These are phyloP conservation scores for Corylus heterophylla DNA, from an alignment of 306 rosid species.

Conservation along the genomic window DNA sequence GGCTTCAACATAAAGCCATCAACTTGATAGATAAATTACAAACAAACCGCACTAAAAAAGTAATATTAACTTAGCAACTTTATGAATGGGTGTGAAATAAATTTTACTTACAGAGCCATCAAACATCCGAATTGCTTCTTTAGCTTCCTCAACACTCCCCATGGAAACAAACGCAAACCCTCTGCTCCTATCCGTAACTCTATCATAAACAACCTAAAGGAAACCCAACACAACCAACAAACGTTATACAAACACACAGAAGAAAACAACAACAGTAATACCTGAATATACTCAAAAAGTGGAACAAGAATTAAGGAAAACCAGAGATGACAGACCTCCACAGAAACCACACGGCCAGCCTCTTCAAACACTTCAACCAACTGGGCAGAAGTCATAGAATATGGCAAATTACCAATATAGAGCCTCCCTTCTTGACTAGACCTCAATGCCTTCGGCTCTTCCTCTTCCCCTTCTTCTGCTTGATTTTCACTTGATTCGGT, in stretches of 20 bases:
- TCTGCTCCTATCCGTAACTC: conserved; percentile 85
- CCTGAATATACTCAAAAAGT: not conserved
- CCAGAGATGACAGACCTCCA: conserved; percentile 56
- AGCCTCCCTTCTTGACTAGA: conserved; percentile 70
- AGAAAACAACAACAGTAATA: conserved; percentile 7
- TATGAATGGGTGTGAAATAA: not conserved
- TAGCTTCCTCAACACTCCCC: conserved; percentile 73
- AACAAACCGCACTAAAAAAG: not conserved
- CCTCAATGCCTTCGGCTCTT: conserved; percentile 33
- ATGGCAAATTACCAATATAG: conserved; percentile 86
- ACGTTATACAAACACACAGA: not conserved
- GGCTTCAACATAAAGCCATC: not conserved
- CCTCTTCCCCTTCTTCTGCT: conserved; percentile 19
- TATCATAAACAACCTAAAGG: conserved; percentile 73
- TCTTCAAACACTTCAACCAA: conserved; percentile 69
- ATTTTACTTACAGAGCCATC: conserved; percentile 76
- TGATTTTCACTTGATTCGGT: conserved; percentile 28
- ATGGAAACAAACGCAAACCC: conserved; percentile 95
- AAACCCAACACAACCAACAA: conserved; percentile 23
- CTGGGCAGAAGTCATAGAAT: conserved; percentile 56
- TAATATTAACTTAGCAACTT: not conserved
- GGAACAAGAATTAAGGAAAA: conserved; percentile 11
- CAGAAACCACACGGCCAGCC: conserved; percentile 72
- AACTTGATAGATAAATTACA: not conserved
- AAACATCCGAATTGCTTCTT: conserved; percentile 83